Evolutionary conservation across 371 early-diverging fungal genomes (phyloP).

Genomic region (Capillidium heterosporum): DNA sequence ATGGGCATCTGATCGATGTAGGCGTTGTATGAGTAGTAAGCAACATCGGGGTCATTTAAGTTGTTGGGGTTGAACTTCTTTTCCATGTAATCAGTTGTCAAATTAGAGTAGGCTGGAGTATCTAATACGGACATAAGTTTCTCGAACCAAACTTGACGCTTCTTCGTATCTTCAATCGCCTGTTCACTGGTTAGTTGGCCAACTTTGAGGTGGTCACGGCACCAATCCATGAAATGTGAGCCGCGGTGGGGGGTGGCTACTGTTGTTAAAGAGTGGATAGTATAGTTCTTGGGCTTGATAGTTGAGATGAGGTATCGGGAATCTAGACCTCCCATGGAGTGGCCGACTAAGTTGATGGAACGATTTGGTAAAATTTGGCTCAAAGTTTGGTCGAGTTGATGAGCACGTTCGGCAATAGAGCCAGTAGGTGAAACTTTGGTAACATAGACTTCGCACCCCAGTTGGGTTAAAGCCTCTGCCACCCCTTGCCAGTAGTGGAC

Average conservation of each 20-base stretch:
- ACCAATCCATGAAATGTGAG: constrained; percentile 80
- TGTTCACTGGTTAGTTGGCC: constrained; percentile 12
- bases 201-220: constrained; percentile 52
- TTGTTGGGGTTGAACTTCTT: constrained; percentile 72
- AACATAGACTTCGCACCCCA: constrained; percentile 68
- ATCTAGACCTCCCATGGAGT: constrained; percentile 67
- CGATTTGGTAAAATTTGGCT: not conserved
- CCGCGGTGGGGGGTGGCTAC: constrained; percentile 84
- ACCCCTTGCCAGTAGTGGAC: constrained; percentile 84
- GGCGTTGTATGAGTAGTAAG: constrained; percentile 68
- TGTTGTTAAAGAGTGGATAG: constrained; percentile 58
- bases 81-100: constrained; percentile 69
- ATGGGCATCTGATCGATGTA: constrained; percentile 23
- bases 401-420: constrained; percentile 54
- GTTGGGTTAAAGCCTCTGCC: constrained; percentile 49
- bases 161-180: constrained; percentile 4
- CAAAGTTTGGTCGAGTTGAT: constrained; percentile 30
- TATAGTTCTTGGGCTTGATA: constrained; percentile 36
- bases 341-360: constrained; percentile 14
- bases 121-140: constrained; percentile 27
- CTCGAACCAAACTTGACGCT: not conserved
- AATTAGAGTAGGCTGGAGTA: constrained; percentile 71
- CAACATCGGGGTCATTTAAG: constrained; percentile 49
- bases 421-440: constrained; percentile 41
- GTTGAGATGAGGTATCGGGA: constrained; percentile 67